These are phyloP conservation scores for Debaryomyces udenii DNA, from an alignment of 1,139 yeast genomes.

Conservation along the genomic window DNA sequence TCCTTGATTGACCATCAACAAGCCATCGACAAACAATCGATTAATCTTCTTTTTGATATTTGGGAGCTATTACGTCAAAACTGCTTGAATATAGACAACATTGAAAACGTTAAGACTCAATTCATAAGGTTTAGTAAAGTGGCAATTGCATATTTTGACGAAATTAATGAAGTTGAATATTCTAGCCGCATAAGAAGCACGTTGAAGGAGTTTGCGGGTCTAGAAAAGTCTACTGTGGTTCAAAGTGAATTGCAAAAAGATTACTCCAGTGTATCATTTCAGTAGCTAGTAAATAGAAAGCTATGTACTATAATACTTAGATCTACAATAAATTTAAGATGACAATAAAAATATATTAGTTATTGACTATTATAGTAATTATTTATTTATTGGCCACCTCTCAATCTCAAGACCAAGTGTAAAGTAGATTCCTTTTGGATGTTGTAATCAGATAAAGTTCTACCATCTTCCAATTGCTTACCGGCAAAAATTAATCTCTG, in stretches of 20 bases:
- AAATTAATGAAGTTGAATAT: background rate
- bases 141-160: slow-evolving; percentile 18
- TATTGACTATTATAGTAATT: no score
- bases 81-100: slow-evolving; percentile 49
- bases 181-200: slow-evolving; percentile 18
- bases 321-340: background rate
- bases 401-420: slow-evolving; percentile 57
- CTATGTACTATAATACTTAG: slow-evolving; percentile 1
- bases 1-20: slow-evolving; percentile 6
- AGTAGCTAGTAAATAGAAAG: no score
- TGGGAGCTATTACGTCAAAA: slow-evolving; percentile 29
- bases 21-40: slow-evolving; percentile 15
- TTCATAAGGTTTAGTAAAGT: slow-evolving; percentile 32
- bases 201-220: slow-evolving; percentile 29
- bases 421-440: slow-evolving; percentile 67
- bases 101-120: slow-evolving; percentile 67
- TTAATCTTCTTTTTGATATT: slow-evolving; percentile 19
- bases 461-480: slow-evolving; percentile 67
- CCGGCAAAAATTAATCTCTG: slow-evolving; percentile 61
- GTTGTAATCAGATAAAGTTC: slow-evolving; percentile 68
- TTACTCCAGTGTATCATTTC: no score
- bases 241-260: slow-evolving; percentile 27
- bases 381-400: slow-evolving; percentile 57
- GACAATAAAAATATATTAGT: slow-evolving; percentile 5
- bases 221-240: slow-evolving; percentile 36